Evolutionary conservation across 495 filamentous ascomycete species (phyloP), one percentile per base, ranked within the genome.

Genomic region (Peziza echinospora): DNA sequence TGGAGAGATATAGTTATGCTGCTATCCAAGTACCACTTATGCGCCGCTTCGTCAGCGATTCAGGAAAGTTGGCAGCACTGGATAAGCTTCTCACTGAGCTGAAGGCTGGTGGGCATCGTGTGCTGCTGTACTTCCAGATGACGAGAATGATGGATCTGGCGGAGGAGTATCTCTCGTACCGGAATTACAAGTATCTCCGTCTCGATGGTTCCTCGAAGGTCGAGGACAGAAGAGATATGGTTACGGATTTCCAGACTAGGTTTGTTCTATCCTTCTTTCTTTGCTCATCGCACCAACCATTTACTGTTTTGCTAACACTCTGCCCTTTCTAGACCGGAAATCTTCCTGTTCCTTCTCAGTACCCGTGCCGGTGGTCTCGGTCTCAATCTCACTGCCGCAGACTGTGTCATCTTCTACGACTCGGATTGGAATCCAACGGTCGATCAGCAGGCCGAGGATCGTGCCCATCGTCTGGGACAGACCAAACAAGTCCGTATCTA

Each of bases 41-140:
- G 89, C 77, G 79, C 30, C 85, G 91, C 53, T 96, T 99, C 59
- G 89, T 99, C 45, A 94, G 86, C 5, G 89, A 96, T 59, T 93
- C 84, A 11, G 89, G 89, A 52, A 99, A 99, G 62, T 71, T 99
- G 44, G 84, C 84, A 26, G 84, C 84, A 55, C 70, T 99, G 22
- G 89, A 99, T 62, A 69, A 82, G 46, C 72, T 99, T 21, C 69
- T 99, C 24, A 75, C 77, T 41, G 69, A 84, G 55, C 74, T 99
- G 47, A 99, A 96, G 68, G 77, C 86, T 45, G 81, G 77, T 40
- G 81, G 81, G 40, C 89, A 99, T 55, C 85, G 89, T 56, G 89
- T 99, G 16, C 73, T 99, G 6, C 68, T 99, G n/a, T 99, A 99
- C 68, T 99, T 99, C 78, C 89, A 99, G 65, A 99, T 99, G 89